These are phyloP conservation scores for Candida anutae DNA, from an alignment of 1,139 yeast species.

Conservation along the genomic window DNA sequence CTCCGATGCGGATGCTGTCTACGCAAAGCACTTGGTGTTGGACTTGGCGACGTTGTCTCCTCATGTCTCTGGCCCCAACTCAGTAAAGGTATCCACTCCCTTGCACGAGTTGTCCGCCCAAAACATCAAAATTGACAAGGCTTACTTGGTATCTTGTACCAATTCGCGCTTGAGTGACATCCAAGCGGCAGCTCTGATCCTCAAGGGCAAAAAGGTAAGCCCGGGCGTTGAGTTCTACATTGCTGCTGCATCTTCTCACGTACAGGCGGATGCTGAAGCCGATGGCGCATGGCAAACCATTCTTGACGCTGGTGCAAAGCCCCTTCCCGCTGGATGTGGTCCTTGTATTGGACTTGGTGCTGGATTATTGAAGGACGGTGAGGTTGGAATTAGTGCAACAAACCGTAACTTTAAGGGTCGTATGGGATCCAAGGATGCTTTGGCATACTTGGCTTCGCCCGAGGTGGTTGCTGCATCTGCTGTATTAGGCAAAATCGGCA, in stretches of 20 bases:
- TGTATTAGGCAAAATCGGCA: conserved; percentile 83
- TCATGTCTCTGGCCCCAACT: conserved; percentile 91
- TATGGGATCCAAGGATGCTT: conserved; percentile 96
- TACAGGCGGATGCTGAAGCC: conserved; percentile 86
- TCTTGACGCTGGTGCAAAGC: conserved; percentile 86
- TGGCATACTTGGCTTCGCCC: conserved; percentile 94
- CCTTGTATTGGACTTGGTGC: conserved; percentile 98
- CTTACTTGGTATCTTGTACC: conserved; percentile 96
- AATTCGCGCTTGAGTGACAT: conserved; percentile 90
- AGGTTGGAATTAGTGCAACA: conserved; percentile 96
- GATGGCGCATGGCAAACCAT: conserved; percentile 89
- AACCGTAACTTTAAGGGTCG: conserved; percentile 98
- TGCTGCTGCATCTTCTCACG: conserved; percentile 94
- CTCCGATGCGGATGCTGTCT: conserved; percentile 71
- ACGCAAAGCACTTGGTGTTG: conserved; percentile 79
- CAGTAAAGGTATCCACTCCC: conserved; percentile 84
- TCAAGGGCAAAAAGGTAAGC: conserved; percentile 75
- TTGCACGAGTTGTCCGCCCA: conserved; percentile 66
- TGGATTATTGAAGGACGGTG: conserved; percentile 89
- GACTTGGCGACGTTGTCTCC: conserved; percentile 87
- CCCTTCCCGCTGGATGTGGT: conserved; percentile 98
- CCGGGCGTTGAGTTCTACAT: conserved; percentile 89
- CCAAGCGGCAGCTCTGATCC: conserved; percentile 86
- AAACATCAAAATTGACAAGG: conserved; percentile 78
- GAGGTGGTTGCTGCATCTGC: conserved; percentile 99